Percentiles rank a stretch among this genome's conserved stretches.
Evolutionary conservation across 768 basidiomycete genomes (phyloP).

Genomic region (Hericium rajendrae): DNA sequence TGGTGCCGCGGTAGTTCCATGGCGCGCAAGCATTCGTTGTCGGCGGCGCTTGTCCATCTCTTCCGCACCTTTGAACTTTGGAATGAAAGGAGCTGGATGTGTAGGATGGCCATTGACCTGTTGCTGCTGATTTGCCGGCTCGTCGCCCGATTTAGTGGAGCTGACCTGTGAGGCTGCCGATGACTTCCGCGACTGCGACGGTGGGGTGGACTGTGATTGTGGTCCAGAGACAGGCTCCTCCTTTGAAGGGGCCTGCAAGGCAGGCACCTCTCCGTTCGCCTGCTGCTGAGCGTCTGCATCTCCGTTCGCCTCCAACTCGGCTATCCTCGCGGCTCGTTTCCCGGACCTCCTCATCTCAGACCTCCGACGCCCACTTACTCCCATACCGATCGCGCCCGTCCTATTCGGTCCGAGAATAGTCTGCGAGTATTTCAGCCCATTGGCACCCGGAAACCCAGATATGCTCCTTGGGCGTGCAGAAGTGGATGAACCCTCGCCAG

Average conservation of each 20-base stretch:
- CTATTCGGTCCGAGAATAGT: conserved; percentile 75
- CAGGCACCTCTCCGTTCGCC: neutral
- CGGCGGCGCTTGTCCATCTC: conserved; percentile 75
- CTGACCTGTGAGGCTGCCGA: conserved; percentile 1
- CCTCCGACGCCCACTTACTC: conserved; percentile 55
- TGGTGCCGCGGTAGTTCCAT: conserved; percentile 22
- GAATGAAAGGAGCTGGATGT: conserved; percentile 51
- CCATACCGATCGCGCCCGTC: conserved; percentile 65
- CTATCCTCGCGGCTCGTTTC: neutral
- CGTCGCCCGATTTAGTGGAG: conserved; percentile 7
- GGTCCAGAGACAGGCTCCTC: neutral
- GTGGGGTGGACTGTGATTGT: neutral
- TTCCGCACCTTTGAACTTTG: conserved; percentile 74
- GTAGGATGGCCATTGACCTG: conserved; percentile 7
- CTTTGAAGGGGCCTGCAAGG: neutral
- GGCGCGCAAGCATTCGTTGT: conserved; percentile 55
- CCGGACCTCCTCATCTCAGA: conserved; percentile 1
- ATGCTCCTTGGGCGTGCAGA: conserved; percentile 12
- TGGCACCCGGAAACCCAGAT: conserved; percentile 38
- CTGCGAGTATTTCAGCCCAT: conserved; percentile 68
- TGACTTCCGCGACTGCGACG: neutral
- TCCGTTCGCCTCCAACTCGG: neutral
- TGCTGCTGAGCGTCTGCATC: neutral
- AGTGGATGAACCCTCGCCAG: conserved; percentile 15
- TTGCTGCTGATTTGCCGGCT: conserved; percentile 2